Conservation (phyloP, 257 asterid genomes). For the Nicotiana tomentosiformis region DNA sequence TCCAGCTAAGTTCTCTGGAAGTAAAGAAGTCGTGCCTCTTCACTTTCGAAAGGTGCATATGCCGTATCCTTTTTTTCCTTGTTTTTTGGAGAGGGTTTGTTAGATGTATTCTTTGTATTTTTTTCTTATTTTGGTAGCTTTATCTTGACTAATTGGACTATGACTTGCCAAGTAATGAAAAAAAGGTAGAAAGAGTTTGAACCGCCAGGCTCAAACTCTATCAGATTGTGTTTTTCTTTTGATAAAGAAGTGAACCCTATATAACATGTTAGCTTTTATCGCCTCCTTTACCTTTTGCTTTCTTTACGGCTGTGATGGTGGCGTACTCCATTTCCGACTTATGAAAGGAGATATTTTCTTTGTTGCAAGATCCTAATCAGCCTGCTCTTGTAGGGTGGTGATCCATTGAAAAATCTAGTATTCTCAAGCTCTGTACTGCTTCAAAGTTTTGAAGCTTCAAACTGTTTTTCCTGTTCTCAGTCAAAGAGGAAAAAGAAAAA, state of each 20-base stretch:
- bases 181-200: neutral
- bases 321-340: too few species aligned
- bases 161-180: neutral
- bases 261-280: too few species aligned
- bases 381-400: too few species aligned
- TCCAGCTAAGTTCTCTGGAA: constrained; percentile 93
- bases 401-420: neutral
- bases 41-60: constrained; percentile 65
- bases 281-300: too few species aligned
- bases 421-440: neutral
- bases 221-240: neutral
- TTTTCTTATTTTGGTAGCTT: neutral
- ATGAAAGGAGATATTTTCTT: too few species aligned
- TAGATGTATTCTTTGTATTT: neutral
- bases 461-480: neutral
- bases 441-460: neutral
- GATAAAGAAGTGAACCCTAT: neutral
- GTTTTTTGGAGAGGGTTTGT: neutral
- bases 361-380: too few species aligned
- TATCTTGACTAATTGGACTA: neutral
- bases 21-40: constrained; percentile 88
- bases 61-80: constrained; percentile 9
- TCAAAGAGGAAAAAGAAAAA: neutral
- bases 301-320: too few species aligned
- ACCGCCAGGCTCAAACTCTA: neutral